These are phyloP conservation scores for Suillus paluster DNA, from an alignment of 768 basidiomycete species.

Conservation along the genomic window DNA sequence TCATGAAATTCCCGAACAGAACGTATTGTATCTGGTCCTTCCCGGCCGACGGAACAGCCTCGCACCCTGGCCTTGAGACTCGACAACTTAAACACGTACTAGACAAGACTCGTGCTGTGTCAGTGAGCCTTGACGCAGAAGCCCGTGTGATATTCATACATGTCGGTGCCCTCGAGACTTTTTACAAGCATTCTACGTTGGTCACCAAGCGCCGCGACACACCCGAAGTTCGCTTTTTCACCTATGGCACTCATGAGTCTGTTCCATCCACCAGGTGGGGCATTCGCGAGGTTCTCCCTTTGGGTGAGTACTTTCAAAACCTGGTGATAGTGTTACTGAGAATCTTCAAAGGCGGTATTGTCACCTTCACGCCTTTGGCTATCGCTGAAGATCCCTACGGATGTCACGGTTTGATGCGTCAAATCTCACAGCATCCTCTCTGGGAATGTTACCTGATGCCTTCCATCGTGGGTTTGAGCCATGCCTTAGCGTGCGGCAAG, in stretches of 20 bases:
- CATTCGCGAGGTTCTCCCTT: slow-evolving; percentile 68
- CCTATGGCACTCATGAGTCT: slow-evolving; percentile 66
- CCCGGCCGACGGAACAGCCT: slow-evolving; percentile 34
- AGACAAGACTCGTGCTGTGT: slow-evolving; percentile 44
- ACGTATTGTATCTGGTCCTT: slow-evolving; percentile 55
- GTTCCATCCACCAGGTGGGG: slow-evolving; percentile 60
- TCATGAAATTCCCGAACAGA: slow-evolving; percentile 42
- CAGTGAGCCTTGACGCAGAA: slow-evolving; percentile 43
- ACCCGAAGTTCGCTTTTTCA: slow-evolving; percentile 60
- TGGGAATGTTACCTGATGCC: slow-evolving; percentile 76
- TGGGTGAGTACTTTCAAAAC: slow-evolving; percentile 48
- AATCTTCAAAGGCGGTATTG: slow-evolving; percentile 60
- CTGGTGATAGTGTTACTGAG: neutral
- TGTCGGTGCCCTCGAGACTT: slow-evolving; percentile 52
- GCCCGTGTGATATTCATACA: slow-evolving; percentile 68
- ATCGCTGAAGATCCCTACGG: slow-evolving; percentile 57
- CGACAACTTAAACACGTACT: slow-evolving; percentile 47
- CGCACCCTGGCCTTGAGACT: slow-evolving; percentile 46
- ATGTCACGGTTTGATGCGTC: slow-evolving; percentile 50
- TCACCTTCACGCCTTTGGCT: slow-evolving; percentile 70
- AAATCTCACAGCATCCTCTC: slow-evolving; percentile 61
- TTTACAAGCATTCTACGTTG: slow-evolving; percentile 55
- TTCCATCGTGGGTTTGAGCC: slow-evolving; percentile 56
- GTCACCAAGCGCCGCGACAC: slow-evolving; percentile 49
- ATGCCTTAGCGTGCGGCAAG: slow-evolving; percentile 17